Evolutionary conservation across 192 early-diverging fungal genomes (phyloP), one percentile per base, ranked within the genome.

Genomic region (Coemansia sp.): DNA sequence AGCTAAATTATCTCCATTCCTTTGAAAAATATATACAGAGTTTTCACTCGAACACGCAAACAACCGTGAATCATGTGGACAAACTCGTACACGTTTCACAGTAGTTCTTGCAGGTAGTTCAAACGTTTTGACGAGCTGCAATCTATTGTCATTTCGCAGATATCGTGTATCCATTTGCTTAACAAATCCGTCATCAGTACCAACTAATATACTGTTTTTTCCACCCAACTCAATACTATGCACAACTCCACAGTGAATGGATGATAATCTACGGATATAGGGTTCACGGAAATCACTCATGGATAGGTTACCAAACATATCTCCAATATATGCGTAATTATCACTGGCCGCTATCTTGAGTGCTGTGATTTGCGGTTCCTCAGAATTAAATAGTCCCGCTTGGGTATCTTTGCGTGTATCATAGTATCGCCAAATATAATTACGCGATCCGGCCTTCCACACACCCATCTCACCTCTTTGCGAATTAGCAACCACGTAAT

Each of bases 361-460:
- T 4, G 64, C 55, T 9, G 59, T 67, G 24, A 67, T 58, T 17
- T 11, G 18, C 24, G 50, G 28, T 3, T 8, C 14, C 4, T 30
- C 43, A 9, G 18, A 6, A 5, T 22, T 7, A n/a, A 9, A 19
- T 17, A 17, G 1, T 8, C 23, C 18, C 40, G 17, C 0, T 1
- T 18, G 30, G 10, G 43, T 28, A 36, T 63, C 67, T 38, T 29
- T 51, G n/a, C 71, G 71, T 29, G 64, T 48, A 32, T 67, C 71
- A 50, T 63, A 67, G 48, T 57, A 74, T 24, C 71, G 59, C 71
- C 71, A 74, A 28, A 67, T 48, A 29, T 67, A 55, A 48, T 63
- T 74, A 22, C 46, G 36, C 36, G 63, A 63, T 6, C 55, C 64
- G 0, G 59, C 38, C 47, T 59, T 67, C 71, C 71, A 74, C 46